phyloP scores from a whole-genome alignment of 805 yeast genomes.

The Ogataea henricii region DNA sequence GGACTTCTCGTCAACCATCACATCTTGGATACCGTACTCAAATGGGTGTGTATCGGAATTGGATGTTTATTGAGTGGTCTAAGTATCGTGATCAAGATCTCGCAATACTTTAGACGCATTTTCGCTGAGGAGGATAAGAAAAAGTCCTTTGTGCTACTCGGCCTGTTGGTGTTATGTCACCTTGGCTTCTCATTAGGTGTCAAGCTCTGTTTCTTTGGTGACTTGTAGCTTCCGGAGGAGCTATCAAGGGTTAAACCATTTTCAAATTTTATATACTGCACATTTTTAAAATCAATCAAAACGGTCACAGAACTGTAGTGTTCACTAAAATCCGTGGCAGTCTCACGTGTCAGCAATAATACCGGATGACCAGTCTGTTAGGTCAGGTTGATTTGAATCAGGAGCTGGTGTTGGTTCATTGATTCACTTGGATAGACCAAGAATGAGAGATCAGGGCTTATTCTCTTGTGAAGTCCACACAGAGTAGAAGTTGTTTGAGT shows the following conservation, averaged over 20 bases:
- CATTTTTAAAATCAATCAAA: background rate
- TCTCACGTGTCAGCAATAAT: too few species aligned
- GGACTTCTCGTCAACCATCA: slow-evolving; percentile 51
- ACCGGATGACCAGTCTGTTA: too few species aligned
- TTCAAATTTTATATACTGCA: background rate
- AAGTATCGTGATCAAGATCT: slow-evolving; percentile 49
- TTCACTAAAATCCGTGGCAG: too few species aligned
- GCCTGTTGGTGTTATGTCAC: slow-evolving; percentile 50
- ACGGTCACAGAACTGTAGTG: background rate
- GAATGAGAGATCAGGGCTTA: too few species aligned
- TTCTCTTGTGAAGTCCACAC: too few species aligned
- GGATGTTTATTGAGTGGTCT: slow-evolving; percentile 67
- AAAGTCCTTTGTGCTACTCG: slow-evolving; percentile 40
- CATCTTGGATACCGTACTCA: slow-evolving; percentile 48
- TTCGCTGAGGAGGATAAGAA: slow-evolving; percentile 40
- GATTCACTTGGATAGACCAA: too few species aligned
- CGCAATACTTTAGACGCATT: slow-evolving; percentile 40
- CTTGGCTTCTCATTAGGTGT: slow-evolving; percentile 61
- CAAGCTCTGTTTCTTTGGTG: slow-evolving; percentile 60
- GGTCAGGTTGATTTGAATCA: too few species aligned
- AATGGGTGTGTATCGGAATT: slow-evolving; percentile 61
- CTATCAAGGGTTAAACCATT: too few species aligned
- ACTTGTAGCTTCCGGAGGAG: too few species aligned
- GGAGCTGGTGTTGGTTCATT: too few species aligned
- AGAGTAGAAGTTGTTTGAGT: background rate